These are phyloP conservation scores for Populus simonii DNA, from an alignment of 345 rosid genomes.

Conservation along the genomic window DNA sequence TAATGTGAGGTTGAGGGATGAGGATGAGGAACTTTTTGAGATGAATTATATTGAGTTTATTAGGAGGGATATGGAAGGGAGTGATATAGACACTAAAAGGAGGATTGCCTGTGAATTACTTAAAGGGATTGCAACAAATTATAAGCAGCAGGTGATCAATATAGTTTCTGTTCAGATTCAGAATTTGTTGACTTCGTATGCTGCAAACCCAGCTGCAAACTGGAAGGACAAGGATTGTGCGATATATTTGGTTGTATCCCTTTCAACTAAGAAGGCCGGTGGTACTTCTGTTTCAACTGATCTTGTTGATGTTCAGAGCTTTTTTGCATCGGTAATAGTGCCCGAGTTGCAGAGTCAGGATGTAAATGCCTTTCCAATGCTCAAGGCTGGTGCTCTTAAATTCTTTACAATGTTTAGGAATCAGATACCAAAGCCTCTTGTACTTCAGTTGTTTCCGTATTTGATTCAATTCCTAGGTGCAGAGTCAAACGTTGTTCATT, in stretches of 20 bases:
- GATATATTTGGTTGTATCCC: slow-evolving; percentile 84
- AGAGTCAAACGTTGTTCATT: slow-evolving; percentile 90
- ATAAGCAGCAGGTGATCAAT: slow-evolving; percentile 61
- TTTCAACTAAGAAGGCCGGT: slow-evolving; percentile 83
- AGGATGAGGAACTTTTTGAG: slow-evolving; percentile 95
- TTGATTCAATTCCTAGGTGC: slow-evolving; percentile 72
- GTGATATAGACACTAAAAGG: slow-evolving; percentile 95
- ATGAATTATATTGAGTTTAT: slow-evolving; percentile 95
- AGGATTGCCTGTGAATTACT: slow-evolving; percentile 96
- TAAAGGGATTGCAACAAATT: slow-evolving; percentile 87
- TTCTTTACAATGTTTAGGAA: slow-evolving; percentile 78
- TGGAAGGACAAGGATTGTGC: slow-evolving; percentile 99
- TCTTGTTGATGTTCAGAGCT: slow-evolving; percentile 78
- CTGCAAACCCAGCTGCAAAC: slow-evolving; percentile 60
- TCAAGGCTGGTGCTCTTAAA: slow-evolving; percentile 93
- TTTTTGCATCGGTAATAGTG: slow-evolving; percentile 67
- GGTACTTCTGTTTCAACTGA: slow-evolving; percentile 78
- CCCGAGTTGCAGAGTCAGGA: slow-evolving; percentile 83
- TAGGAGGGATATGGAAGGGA: slow-evolving; percentile 99
- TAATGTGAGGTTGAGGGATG: slow-evolving; percentile 86
- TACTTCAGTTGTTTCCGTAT: slow-evolving; percentile 62
- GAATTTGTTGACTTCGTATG: slow-evolving; percentile 57
- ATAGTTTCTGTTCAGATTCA: slow-evolving; percentile 76
- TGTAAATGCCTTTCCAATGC: slow-evolving; percentile 75
- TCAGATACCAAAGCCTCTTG: slow-evolving; percentile 66